Conservation (phyloP, 176 grass and related monocot species). For the Bothriochloa decipiens region DNA sequence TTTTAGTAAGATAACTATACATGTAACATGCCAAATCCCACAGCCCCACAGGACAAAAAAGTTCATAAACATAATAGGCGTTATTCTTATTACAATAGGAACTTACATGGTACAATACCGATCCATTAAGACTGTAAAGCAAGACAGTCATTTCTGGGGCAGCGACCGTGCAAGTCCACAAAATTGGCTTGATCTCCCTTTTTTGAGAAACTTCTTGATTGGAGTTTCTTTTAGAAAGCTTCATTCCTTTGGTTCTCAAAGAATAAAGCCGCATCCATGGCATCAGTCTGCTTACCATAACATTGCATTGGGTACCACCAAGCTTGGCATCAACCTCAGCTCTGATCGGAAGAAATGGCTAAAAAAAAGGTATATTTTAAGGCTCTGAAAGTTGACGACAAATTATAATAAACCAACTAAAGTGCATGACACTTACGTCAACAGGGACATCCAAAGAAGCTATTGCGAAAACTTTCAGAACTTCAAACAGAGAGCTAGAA, state of each 20-base stretch:
- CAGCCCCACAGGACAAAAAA: background rate
- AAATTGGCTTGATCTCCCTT: slow-evolving; percentile 67
- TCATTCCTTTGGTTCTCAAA: slow-evolving; percentile 63
- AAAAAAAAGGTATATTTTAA: slow-evolving; percentile 47
- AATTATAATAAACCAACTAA: slow-evolving; percentile 27
- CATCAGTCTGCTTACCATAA: slow-evolving; percentile 85
- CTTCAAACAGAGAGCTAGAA: slow-evolving; percentile 82
- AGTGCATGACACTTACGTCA: slow-evolving; percentile 69
- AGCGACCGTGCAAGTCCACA: slow-evolving; percentile 94
- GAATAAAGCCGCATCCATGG: slow-evolving; percentile 79
- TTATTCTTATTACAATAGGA: slow-evolving; percentile 38
- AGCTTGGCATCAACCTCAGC: slow-evolving; percentile 93
- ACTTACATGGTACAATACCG: slow-evolving; percentile 94
- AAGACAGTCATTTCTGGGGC: slow-evolving; percentile 93
- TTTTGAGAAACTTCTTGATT: slow-evolving; percentile 55
- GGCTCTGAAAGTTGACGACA: slow-evolving; percentile 32
- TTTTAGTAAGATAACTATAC: background rate
- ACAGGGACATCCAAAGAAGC: slow-evolving; percentile 83
- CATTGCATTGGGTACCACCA: slow-evolving; percentile 90
- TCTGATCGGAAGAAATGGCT: slow-evolving; percentile 90
- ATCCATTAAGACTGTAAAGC: slow-evolving; percentile 81
- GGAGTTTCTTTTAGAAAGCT: slow-evolving; percentile 62
- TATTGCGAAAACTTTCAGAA: slow-evolving; percentile 81
- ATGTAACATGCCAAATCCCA: background rate
- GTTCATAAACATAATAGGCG: background rate